Percentiles rank a stretch among this genome's conserved stretches.
Evolutionary conservation across 2,329 filamentous ascomycete genomes (phyloP).

Genomic region (Aspergillus cejpii): DNA sequence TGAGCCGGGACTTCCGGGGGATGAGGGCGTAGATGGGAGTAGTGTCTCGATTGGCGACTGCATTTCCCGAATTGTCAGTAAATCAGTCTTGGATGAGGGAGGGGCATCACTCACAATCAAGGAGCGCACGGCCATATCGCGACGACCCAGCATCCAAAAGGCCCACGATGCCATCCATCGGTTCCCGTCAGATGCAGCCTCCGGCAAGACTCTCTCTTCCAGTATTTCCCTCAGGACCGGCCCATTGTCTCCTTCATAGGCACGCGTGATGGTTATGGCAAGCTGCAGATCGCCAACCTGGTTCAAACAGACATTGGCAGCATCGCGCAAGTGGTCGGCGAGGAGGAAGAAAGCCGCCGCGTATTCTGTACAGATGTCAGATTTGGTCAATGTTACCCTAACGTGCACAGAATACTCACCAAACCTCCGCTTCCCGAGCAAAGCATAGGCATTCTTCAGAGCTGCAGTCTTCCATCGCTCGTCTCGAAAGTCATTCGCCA

Average conservation of each 20-base stretch:
- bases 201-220: conserved; percentile 68
- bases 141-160: conserved; percentile 80
- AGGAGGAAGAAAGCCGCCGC: conserved; percentile 93
- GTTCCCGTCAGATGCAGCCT: conserved; percentile 75
- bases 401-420: conserved; percentile 44
- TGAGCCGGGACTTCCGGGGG: conserved; percentile 57
- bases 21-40: conserved; percentile 43
- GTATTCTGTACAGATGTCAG: conserved; percentile 57
- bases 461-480: conserved; percentile 82
- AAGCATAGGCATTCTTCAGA: conserved; percentile 90
- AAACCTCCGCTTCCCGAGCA: conserved; percentile 85
- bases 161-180: conserved; percentile 94
- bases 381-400: conserved; percentile 6
- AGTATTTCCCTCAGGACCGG: conserved; percentile 67
- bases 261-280: conserved; percentile 77
- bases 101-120: conserved; percentile 55
- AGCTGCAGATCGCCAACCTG: conserved; percentile 85
- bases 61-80: conserved; percentile 13
- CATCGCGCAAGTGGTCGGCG: conserved; percentile 75
- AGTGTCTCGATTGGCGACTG: conserved; percentile 72
- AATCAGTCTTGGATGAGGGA: background rate
- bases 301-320: conserved; percentile 76
- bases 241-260: conserved; percentile 80
- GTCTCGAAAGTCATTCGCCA: conserved; percentile 87
- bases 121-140: conserved; percentile 75